These are phyloP conservation scores for Coriaria nepalensis DNA, from an alignment of 306 rosid species.

Conservation along the genomic window DNA sequence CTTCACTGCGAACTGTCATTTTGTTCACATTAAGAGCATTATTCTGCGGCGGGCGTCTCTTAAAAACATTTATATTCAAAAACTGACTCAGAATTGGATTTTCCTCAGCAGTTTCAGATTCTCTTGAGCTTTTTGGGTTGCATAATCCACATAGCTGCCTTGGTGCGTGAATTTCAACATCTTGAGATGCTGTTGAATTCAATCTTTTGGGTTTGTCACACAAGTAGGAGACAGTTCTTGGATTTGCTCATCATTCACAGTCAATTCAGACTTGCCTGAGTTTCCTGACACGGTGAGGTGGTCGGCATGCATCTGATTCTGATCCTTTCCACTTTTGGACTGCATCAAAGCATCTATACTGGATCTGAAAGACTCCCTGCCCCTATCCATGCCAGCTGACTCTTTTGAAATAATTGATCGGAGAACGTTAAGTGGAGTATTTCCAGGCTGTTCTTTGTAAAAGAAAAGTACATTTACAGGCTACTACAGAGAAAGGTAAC, in stretches of 20 bases:
- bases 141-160: too few species aligned
- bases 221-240: too few species aligned
- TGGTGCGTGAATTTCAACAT: too few species aligned
- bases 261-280: too few species aligned
- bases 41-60: too few species aligned
- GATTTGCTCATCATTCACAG: too few species aligned
- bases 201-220: too few species aligned
- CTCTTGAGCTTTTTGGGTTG: too few species aligned
- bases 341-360: slow-evolving; percentile 7
- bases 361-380: slow-evolving; percentile 18
- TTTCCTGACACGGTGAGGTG: too few species aligned
- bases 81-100: neutral
- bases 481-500: slow-evolving; percentile 1
- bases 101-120: slow-evolving; percentile 2
- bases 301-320: too few species aligned
- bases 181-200: too few species aligned
- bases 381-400: slow-evolving; percentile 24
- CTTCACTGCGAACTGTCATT: neutral
- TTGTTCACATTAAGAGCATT: neutral
- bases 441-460: slow-evolving; percentile 35
- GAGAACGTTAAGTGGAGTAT: slow-evolving; percentile 19
- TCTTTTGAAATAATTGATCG: slow-evolving; percentile 17
- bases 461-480: slow-evolving; percentile 12
- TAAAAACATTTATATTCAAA: neutral
- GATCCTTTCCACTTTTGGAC: slow-evolving; percentile 13